Percentiles rank a stretch among this genome's conserved stretches.
These are phyloP conservation scores for Aquilaria sinensis DNA, from an alignment of 345 rosid genomes.

Conservation along the genomic window DNA sequence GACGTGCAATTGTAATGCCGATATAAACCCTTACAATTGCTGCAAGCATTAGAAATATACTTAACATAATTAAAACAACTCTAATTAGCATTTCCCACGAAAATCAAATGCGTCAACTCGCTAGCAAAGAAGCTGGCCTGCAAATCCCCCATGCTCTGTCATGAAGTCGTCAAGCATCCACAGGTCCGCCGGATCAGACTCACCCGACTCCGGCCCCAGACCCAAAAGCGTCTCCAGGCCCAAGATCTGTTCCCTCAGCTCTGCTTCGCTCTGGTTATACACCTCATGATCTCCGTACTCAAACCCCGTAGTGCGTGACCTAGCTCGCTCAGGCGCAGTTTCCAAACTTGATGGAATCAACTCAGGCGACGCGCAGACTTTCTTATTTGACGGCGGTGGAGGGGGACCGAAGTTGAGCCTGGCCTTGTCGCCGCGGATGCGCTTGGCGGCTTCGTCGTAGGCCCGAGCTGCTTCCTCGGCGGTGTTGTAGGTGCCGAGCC, in stretches of 20 bases:
- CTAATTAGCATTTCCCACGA: no score
- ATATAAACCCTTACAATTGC: no score
- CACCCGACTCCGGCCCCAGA: slow-evolving; percentile 23
- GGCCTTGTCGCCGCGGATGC: slow-evolving; percentile 62
- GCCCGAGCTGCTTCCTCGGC: slow-evolving; percentile 59
- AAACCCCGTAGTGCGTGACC: slow-evolving; percentile 3
- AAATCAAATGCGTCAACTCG: no score
- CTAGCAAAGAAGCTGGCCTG: slow-evolving; percentile 6
- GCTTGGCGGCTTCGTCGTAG: slow-evolving; percentile 52
- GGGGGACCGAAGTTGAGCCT: slow-evolving; percentile 41
- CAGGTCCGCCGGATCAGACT: slow-evolving; percentile 30
- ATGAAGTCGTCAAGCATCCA: slow-evolving; percentile 74
- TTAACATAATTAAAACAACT: no score
- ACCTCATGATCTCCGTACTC: slow-evolving; percentile 16
- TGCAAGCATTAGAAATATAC: no score
- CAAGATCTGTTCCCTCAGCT: slow-evolving; percentile 49
- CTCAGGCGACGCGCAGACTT: slow-evolving; percentile 29
- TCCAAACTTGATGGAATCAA: slow-evolving; percentile 19
- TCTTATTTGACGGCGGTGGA: slow-evolving; percentile 37
- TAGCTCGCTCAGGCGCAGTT: not conserved
- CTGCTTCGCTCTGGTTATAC: slow-evolving; percentile 13
- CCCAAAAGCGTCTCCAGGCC: slow-evolving; percentile 61
- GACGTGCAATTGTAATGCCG: no score
- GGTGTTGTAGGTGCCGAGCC: slow-evolving; percentile 57
- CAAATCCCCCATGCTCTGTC: slow-evolving; percentile 22